phyloP scores from a whole-genome alignment of 129 eudicot genomes.

The Lactuca sativa region DNA sequence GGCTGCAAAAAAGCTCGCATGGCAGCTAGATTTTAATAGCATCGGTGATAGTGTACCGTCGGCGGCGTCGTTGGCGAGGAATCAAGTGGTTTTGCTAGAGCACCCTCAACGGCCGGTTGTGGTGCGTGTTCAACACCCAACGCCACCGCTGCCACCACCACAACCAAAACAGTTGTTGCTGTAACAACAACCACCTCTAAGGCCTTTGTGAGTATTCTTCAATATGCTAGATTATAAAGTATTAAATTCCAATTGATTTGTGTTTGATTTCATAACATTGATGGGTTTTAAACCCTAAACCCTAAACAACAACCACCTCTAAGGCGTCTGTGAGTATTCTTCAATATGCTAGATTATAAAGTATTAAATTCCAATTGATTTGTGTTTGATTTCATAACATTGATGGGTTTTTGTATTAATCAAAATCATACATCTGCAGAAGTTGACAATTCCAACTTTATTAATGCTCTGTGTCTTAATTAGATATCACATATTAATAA shows the following conservation, averaged over 20 bases:
- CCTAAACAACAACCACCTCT: constrained; percentile 29
- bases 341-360: neutral
- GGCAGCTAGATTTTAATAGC: constrained; percentile 80
- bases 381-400: neutral
- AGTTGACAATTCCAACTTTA: neutral
- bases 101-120: constrained; percentile 34
- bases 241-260: neutral
- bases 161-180: neutral
- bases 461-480: neutral
- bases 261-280: neutral
- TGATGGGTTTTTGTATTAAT: neutral
- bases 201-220: constrained; percentile 45
- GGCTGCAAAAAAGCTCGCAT: constrained; percentile 64
- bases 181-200: constrained; percentile 33
- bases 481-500: neutral
- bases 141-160: constrained; percentile 18
- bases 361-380: neutral
- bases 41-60: constrained; percentile 30
- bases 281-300: neutral
- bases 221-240: neutral
- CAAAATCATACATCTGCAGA: neutral
- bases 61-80: constrained; percentile 13
- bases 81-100: constrained; percentile 29
- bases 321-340: constrained; percentile 45
- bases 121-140: constrained; percentile 7